These are phyloP conservation scores for Sugiyamaella castrensis DNA, from an alignment of 1,139 yeast species.

Conservation along the genomic window DNA sequence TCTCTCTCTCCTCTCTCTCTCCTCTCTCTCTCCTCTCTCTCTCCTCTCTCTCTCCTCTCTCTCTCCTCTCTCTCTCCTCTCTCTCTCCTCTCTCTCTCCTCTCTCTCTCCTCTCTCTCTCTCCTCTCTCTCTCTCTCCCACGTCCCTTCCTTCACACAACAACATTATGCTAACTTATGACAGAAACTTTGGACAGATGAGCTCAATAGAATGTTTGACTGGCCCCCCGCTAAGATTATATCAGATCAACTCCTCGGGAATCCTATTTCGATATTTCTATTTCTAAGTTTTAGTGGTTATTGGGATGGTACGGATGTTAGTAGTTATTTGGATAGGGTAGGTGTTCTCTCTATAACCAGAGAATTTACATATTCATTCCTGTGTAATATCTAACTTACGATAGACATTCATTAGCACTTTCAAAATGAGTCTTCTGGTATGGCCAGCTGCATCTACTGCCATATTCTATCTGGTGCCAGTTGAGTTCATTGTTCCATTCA, in stretches of 20 bases:
- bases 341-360: too few species aligned
- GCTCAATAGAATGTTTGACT: conserved; percentile 26
- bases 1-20: too few species aligned
- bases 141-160: neutral
- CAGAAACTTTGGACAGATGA: conserved; percentile 39
- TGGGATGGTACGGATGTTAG: conserved; percentile 40
- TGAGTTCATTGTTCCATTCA: conserved; percentile 36
- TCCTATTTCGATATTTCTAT: conserved; percentile 36
- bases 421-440: conserved; percentile 34
- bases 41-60: too few species aligned
- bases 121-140: too few species aligned
- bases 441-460: conserved; percentile 39
- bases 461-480: conserved; percentile 35
- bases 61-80: too few species aligned
- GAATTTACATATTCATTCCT: too few species aligned
- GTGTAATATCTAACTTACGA: neutral
- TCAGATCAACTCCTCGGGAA: conserved; percentile 38
- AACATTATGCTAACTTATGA: conserved; percentile 1
- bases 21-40: too few species aligned
- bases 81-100: too few species aligned
- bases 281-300: conserved; percentile 35
- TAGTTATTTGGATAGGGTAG: conserved; percentile 32
- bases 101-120: too few species aligned
- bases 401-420: conserved; percentile 30
- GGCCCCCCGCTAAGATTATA: conserved; percentile 28